These are phyloP conservation scores for Phytophthora colocasiae DNA, from an alignment of 352 stramenopile genomes.

Conservation along the genomic window DNA sequence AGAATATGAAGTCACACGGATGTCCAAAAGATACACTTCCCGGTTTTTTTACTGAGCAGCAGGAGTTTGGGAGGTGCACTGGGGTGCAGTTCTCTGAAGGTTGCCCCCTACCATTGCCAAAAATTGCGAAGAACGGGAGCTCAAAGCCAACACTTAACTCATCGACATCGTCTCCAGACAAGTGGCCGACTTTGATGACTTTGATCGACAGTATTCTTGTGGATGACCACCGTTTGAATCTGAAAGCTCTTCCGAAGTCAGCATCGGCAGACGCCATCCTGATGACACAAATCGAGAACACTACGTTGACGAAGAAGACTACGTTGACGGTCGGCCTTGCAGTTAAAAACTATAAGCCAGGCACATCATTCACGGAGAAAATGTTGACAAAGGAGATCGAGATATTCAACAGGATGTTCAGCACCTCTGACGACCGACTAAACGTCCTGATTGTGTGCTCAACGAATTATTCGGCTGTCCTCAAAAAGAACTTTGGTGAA, in stretches of 20 bases:
- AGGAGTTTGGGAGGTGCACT: background rate
- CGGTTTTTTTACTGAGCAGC: background rate
- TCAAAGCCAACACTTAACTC: background rate
- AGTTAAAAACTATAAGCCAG: background rate
- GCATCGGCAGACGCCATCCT: background rate
- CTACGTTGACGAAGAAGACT: too few species aligned
- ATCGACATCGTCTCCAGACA: too few species aligned
- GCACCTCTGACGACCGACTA: background rate
- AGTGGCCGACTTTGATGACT: too few species aligned
- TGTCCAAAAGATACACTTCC: background rate
- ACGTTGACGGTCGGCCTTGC: background rate
- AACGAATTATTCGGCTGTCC: background rate
- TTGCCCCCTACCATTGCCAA: background rate
- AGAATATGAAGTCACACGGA: background rate
- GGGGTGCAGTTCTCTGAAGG: background rate
- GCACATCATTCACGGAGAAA: background rate
- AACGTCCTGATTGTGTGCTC: background rate
- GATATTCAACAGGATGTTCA: background rate
- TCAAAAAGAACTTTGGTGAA: too few species aligned
- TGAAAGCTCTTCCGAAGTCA: background rate
- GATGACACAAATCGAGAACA: background rate
- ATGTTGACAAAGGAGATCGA: background rate
- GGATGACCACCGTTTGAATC: too few species aligned
- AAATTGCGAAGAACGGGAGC: background rate
- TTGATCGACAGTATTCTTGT: too few species aligned